Conservation (phyloP, 257 asterid species). For the Penstemon davidsonii region DNA sequence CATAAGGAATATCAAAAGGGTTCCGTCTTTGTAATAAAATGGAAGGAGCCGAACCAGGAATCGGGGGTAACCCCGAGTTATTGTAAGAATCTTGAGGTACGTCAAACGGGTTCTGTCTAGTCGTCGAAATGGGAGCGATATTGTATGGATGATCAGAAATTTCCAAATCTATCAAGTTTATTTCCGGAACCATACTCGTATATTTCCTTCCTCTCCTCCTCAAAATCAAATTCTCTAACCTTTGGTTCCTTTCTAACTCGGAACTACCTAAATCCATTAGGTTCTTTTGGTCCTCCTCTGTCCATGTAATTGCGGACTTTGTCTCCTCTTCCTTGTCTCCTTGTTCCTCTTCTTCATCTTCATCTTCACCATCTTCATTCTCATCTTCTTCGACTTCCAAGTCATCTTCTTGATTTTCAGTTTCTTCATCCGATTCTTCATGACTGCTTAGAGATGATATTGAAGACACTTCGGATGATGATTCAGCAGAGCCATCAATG, state of each 20-base stretch:
- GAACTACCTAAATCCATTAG: conserved; percentile 89
- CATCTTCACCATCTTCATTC: conserved; percentile 60
- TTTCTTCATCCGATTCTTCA: conserved; percentile 56
- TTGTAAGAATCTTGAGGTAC: conserved; percentile 49
- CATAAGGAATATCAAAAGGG: conserved; percentile 90
- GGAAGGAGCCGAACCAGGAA: conserved; percentile 97
- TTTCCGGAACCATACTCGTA: conserved; percentile 50
- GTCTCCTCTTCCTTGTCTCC: conserved; percentile 50
- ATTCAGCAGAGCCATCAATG: conserved; percentile 45
- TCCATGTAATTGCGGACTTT: conserved; percentile 70
- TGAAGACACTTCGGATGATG: conserved; percentile 41
- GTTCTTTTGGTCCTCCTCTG: conserved; percentile 93
- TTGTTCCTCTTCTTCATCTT: conserved; percentile 57
- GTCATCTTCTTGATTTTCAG: conserved; percentile 48
- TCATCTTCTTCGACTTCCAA: conserved; percentile 55
- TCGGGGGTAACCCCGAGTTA: conserved; percentile 59
- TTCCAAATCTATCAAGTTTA: conserved; percentile 78
- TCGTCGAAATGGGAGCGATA: conserved; percentile 63
- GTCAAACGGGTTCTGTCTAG: conserved; percentile 74
- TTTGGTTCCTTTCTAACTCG: conserved; percentile 80
- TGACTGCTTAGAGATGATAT: conserved; percentile 38
- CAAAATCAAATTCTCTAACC: conserved; percentile 79
- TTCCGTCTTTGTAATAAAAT: conserved; percentile 63
- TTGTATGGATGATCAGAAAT: conserved; percentile 61
- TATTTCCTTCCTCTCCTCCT: conserved; percentile 76